A percentile compares a stretch with the other conserved stretches of the same genome.
Conservation (phyloP, 345 rosid species). For the Hibiscus mutabilis region DNA sequence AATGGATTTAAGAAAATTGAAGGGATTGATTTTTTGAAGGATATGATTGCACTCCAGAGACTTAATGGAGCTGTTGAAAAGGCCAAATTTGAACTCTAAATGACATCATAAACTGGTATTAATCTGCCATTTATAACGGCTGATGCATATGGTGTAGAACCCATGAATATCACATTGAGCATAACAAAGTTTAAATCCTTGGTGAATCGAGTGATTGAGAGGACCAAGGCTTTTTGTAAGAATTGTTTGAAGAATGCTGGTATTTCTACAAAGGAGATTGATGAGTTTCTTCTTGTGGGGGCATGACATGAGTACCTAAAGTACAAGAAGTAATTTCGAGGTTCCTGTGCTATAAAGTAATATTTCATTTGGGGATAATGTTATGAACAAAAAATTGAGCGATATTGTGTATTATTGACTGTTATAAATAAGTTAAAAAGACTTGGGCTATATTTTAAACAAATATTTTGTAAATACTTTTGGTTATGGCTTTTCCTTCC, state of each 20-base stretch:
- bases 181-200: constrained; percentile 61
- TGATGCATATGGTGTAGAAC: constrained; percentile 84
- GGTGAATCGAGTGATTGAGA: constrained; percentile 61
- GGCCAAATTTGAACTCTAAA: constrained; percentile 80
- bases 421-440: too few species aligned
- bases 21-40: constrained; percentile 63
- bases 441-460: too few species aligned
- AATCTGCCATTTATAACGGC: too few species aligned
- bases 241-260: constrained; percentile 80
- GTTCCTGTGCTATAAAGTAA: too few species aligned
- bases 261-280: constrained; percentile 55
- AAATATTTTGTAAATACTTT: too few species aligned
- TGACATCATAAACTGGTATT: constrained; percentile 67
- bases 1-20: constrained; percentile 67
- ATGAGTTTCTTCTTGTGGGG: constrained; percentile 78
- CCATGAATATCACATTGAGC: constrained; percentile 67
- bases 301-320: too few species aligned
- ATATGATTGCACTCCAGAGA: constrained; percentile 78
- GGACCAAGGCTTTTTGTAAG: constrained; percentile 59
- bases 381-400: too few species aligned
- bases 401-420: too few species aligned
- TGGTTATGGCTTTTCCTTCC: too few species aligned
- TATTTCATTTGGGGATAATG: too few species aligned
- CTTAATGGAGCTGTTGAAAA: constrained; percentile 83
- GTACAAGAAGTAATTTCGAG: too few species aligned